phyloP scores from a whole-genome alignment of 108 stramenopile species.

The Cyclotella sp. region DNA sequence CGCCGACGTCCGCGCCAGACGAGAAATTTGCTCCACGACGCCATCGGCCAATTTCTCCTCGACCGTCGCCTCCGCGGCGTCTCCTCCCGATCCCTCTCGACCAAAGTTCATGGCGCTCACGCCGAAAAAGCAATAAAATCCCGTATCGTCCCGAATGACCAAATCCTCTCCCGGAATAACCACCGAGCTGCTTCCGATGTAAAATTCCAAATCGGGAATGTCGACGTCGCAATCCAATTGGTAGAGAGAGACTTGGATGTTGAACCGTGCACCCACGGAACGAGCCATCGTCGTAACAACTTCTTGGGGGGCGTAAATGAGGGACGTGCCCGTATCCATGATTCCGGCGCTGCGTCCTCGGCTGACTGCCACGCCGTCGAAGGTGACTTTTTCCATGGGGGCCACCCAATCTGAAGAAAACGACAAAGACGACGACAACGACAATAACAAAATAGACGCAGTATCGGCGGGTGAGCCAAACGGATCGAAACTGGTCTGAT shows the following conservation, averaged over 20 bases:
- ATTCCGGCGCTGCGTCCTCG: slow-evolving; percentile 73
- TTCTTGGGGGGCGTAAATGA: slow-evolving; percentile 88
- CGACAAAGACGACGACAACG: background rate
- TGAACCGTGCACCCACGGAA: slow-evolving; percentile 77
- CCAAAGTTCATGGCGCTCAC: slow-evolving; percentile 49
- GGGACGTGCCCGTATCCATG: slow-evolving; percentile 95
- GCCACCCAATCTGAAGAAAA: slow-evolving; percentile 85
- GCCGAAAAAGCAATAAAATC: slow-evolving; percentile 48
- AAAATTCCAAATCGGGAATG: slow-evolving; percentile 86
- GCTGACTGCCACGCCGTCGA: slow-evolving; percentile 48
- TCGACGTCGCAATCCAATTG: slow-evolving; percentile 78
- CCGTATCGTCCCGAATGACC: slow-evolving; percentile 71
- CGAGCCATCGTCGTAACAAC: slow-evolving; percentile 79
- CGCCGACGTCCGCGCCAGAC: slow-evolving; percentile 37
- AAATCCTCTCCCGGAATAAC: slow-evolving; percentile 75
- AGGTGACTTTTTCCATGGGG: slow-evolving; percentile 67
- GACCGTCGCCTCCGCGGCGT: slow-evolving; percentile 42
- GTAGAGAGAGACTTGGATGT: slow-evolving; percentile 79
- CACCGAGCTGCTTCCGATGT: slow-evolving; percentile 83
- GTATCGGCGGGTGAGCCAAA: no score
- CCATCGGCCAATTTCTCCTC: slow-evolving; percentile 53
- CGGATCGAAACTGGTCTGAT: no score
- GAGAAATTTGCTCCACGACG: slow-evolving; percentile 52
- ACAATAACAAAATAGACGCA: no score
- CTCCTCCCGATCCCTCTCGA: slow-evolving; percentile 14